Evolutionary conservation across 805 yeast species (phyloP).

Genomic region (Kodamaea kakaduensis): DNA sequence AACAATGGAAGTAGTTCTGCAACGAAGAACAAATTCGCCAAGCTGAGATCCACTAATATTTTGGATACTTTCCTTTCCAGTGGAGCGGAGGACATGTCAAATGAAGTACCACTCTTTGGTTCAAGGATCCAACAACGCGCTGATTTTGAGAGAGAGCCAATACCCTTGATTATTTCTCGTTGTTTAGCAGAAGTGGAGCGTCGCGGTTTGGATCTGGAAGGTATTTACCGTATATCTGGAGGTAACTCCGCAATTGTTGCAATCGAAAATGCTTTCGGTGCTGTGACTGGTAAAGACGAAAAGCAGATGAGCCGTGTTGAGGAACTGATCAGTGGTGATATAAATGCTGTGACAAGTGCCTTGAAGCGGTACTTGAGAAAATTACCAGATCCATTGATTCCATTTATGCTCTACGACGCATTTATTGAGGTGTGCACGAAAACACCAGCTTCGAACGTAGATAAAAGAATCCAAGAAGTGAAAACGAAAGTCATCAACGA

Average conservation of each 20-base stretch:
- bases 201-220: slow-evolving; percentile 75
- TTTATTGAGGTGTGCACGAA: slow-evolving; percentile 52
- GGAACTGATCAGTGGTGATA: slow-evolving; percentile 56
- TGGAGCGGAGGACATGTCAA: slow-evolving; percentile 5
- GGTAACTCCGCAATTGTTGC: slow-evolving; percentile 62
- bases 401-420: slow-evolving; percentile 62
- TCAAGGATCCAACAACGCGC: slow-evolving; percentile 63
- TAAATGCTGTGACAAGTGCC: slow-evolving; percentile 82
- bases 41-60: slow-evolving; percentile 47
- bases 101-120: slow-evolving; percentile 34
- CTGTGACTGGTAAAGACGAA: slow-evolving; percentile 15
- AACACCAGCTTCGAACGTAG: slow-evolving; percentile 20
- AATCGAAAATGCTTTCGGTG: slow-evolving; percentile 40
- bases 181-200: slow-evolving; percentile 76
- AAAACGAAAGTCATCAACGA: slow-evolving; percentile 37
- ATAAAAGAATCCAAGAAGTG: slow-evolving; percentile 41
- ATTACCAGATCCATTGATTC: slow-evolving; percentile 80
- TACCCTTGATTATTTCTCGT: slow-evolving; percentile 69
- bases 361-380: slow-evolving; percentile 82
- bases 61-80: slow-evolving; percentile 30
- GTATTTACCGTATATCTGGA: slow-evolving; percentile 88
- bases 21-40: slow-evolving; percentile 24
- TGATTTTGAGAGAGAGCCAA: slow-evolving; percentile 51
- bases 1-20: slow-evolving; percentile 9
- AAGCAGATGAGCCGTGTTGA: slow-evolving; percentile 17